phyloP scores from a whole-genome alignment of 2,329 filamentous ascomycete species.

The Xylariaceae sp. region DNA sequence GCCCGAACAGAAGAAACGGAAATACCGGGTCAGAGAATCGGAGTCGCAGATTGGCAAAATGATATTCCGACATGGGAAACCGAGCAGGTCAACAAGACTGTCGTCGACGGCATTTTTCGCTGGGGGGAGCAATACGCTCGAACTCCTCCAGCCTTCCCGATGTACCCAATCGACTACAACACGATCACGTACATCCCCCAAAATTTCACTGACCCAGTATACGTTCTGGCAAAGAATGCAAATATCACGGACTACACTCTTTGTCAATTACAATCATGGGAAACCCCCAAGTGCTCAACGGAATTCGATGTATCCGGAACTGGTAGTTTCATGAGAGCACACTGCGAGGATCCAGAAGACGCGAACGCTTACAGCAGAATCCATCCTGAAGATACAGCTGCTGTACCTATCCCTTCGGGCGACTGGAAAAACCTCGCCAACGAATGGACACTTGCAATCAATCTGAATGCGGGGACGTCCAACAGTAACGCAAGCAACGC shows the following conservation, averaged over 20 bases:
- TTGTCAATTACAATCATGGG: constrained; percentile 62
- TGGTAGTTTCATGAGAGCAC: constrained; percentile 56
- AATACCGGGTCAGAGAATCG: constrained; percentile 32
- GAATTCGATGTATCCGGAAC: constrained; percentile 52
- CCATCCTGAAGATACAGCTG: constrained; percentile 25
- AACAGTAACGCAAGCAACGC: constrained; percentile 57
- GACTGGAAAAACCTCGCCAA: constrained; percentile 55
- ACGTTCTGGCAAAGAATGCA: constrained; percentile 56
- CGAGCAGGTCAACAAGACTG: constrained; percentile 51
- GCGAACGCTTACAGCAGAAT: constrained; percentile 51
- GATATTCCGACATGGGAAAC: constrained; percentile 34
- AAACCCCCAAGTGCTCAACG: constrained; percentile 65
- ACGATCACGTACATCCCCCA: constrained; percentile 56
- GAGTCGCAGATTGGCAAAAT: constrained; percentile 33
- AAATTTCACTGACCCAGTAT: constrained; percentile 51
- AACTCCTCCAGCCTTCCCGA: constrained; percentile 49
- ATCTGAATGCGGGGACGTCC: constrained; percentile 51
- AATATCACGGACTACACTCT: constrained; percentile 53
- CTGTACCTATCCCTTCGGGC: constrained; percentile 29
- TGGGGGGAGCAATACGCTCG: constrained; percentile 55
- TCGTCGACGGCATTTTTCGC: constrained; percentile 65
- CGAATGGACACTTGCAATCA: constrained; percentile 52
- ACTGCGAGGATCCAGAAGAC: constrained; percentile 57
- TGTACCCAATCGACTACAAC: constrained; percentile 60
- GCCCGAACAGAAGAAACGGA: constrained; percentile 32